A percentile compares a stretch with the other conserved stretches of the same genome.
Conservation (phyloP, 495 filamentous ascomycete species). For the Trichoderma asperelloides region DNA sequence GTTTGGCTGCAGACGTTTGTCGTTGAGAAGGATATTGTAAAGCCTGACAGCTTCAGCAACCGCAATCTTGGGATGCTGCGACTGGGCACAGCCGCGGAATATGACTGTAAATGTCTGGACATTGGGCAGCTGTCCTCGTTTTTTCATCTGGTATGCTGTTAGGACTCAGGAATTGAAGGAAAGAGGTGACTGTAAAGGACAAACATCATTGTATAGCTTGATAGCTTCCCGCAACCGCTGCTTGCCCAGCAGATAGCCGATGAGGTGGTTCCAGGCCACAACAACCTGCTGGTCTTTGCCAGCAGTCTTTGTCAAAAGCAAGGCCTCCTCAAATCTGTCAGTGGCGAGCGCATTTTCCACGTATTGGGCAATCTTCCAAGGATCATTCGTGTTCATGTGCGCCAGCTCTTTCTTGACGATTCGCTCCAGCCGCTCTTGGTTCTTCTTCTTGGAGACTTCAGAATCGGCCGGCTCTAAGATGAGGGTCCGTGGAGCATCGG, state of each 20-base stretch:
- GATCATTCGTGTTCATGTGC: slow-evolving; percentile 55
- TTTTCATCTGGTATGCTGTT: slow-evolving; percentile 69
- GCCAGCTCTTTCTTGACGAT: slow-evolving; percentile 46
- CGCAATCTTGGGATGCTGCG: slow-evolving; percentile 40
- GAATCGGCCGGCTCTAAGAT: not conserved
- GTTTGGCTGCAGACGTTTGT: slow-evolving; percentile 50
- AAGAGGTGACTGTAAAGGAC: slow-evolving; percentile 12
- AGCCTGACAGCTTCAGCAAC: slow-evolving; percentile 55
- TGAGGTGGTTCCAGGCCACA: slow-evolving; percentile 81
- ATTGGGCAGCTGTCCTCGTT: slow-evolving; percentile 66
- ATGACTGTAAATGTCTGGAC: slow-evolving; percentile 73
- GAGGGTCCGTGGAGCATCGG: not conserved
- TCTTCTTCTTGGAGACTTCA: not conserved
- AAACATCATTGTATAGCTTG: slow-evolving; percentile 77
- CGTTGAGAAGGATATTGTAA: slow-evolving; percentile 61
- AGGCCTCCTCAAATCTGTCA: slow-evolving; percentile 52
- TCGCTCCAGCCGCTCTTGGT: slow-evolving; percentile 18
- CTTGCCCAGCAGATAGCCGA: slow-evolving; percentile 58
- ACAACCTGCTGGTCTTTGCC: slow-evolving; percentile 49
- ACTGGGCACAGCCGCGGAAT: slow-evolving; percentile 60
- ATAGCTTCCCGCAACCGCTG: slow-evolving; percentile 51
- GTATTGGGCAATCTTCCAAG: slow-evolving; percentile 53
- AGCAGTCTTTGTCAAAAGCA: slow-evolving; percentile 54
- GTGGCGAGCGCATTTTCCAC: slow-evolving; percentile 45
- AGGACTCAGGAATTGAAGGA: not conserved